Percentiles rank a stretch among this genome's conserved stretches.
These are phyloP conservation scores for Gnomoniopsis sp. DNA, from an alignment of 2,329 filamentous ascomycete species.

Conservation along the genomic window DNA sequence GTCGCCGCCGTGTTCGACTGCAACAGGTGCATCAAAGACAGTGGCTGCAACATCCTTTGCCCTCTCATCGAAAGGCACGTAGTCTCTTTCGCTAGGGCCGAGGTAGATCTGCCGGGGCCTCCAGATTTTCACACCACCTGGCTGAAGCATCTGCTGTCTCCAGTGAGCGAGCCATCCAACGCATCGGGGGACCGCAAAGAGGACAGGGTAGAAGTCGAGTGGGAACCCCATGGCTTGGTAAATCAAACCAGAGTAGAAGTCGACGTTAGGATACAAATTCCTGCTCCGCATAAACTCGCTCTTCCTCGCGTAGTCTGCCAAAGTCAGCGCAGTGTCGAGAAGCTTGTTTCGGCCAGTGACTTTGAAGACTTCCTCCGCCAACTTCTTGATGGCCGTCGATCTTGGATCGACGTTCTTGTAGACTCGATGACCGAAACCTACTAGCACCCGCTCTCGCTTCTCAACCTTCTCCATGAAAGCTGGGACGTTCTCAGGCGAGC, in stretches of 20 bases:
- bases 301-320: conserved; percentile 42
- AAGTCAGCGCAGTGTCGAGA: conserved; percentile 44
- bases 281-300: conserved; percentile 46
- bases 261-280: conserved; percentile 49
- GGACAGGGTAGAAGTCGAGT: conserved; percentile 48
- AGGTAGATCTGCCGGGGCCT: conserved; percentile 46
- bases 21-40: conserved; percentile 33
- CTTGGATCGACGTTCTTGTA: conserved; percentile 54
- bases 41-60: conserved; percentile 27
- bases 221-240: conserved; percentile 53
- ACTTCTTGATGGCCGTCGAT: conserved; percentile 43
- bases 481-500: conserved; percentile 47
- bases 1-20: conserved; percentile 38
- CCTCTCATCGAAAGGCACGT: conserved; percentile 36
- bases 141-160: conserved; percentile 47
- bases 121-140: conserved; percentile 48
- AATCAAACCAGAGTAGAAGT: conserved; percentile 50
- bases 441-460: conserved; percentile 46
- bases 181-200: conserved; percentile 48
- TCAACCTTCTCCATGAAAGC: conserved; percentile 48
- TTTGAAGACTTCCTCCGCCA: conserved; percentile 47
- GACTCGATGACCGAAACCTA: conserved; percentile 53
- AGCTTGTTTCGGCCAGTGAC: conserved; percentile 49
- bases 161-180: conserved; percentile 51
- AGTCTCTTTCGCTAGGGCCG: conserved; percentile 41